phyloP scores from a whole-genome alignment of 23 red algal genomes.

The Pyropia yezoensis region DNA sequence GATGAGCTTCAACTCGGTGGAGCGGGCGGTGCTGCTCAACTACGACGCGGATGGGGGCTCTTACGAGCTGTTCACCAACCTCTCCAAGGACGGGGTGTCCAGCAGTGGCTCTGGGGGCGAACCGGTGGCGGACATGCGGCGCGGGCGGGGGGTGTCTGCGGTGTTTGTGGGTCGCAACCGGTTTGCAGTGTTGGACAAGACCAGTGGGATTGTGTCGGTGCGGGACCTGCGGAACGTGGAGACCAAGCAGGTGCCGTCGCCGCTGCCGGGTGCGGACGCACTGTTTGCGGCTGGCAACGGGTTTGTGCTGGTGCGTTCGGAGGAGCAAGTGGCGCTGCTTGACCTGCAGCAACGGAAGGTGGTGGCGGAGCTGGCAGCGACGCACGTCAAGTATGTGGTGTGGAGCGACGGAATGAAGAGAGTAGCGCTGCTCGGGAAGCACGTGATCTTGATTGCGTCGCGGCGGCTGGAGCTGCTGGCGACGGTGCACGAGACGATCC shows the following conservation, averaged over 20 bases:
- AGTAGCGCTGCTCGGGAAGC: constrained; percentile 85
- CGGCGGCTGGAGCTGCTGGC: constrained; percentile 82
- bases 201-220: constrained; percentile 60
- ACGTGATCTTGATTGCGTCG: constrained; percentile 74
- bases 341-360: constrained; percentile 81
- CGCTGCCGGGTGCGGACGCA: constrained; percentile 65
- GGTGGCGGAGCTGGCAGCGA: constrained; percentile 58
- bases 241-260: constrained; percentile 67
- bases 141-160: constrained; percentile 54
- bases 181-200: constrained; percentile 72
- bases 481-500: constrained; percentile 94
- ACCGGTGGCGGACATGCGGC: constrained; percentile 53
- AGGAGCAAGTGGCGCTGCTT: constrained; percentile 64
- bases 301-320: constrained; percentile 65
- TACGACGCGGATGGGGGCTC: constrained; percentile 83
- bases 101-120: constrained; percentile 16
- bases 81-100: constrained; percentile 39
- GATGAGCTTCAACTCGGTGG: constrained; percentile 73
- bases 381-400: constrained; percentile 68
- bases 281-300: constrained; percentile 79
- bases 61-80: constrained; percentile 69
- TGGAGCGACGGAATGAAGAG: constrained; percentile 89
- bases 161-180: constrained; percentile 93
- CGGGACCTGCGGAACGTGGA: constrained; percentile 78
- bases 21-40: constrained; percentile 75